Evolutionary conservation across 2,329 filamentous ascomycete genomes (phyloP), one percentile per base, ranked within the genome.

Genomic region (Diaporthe ampelina): DNA sequence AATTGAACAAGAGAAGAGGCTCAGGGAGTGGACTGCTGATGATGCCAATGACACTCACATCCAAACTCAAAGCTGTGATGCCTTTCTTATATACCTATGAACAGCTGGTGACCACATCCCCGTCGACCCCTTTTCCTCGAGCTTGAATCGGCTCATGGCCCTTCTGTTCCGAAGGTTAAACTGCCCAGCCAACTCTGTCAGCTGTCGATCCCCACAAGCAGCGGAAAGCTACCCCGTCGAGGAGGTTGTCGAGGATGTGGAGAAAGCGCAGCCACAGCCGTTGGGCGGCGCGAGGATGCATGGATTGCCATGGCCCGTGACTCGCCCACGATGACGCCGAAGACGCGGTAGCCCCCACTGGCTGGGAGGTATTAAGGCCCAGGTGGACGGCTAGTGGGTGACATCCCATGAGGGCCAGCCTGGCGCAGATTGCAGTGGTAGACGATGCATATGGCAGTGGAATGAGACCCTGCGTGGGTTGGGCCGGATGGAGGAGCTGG

Each of bases 81-180:
- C 43, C 4, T 21, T 40, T 45, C 52, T 73, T 73, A 73, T 73
- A 73, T 58, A 58, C 26, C 71, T 59, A 8, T n/a, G 43, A 21
- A 37, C 11, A 54, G 37, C 37, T 35, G 37, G 37, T 8, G 26
- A 65, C 37, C 37, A 68, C 19, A 40, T 48, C 61, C 71, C 52
- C 43, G 24, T 52, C 45, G 43, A n/a, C 35, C 63, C 61, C 40
- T 35, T 59, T 68, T 29, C 32, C 48, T 26, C 32, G 56, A 26
- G 15, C 40, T 50, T 26, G 32, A 32, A 59, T 19, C 71, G 61
- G 61, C 52, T 50, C 61, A 45, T 59, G 61, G 45, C 61, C 61
- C 59, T 65, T 65, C 50, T 58, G 13, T n/a, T 73, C 71, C 71
- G 71, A 73, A 58, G 71, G 71, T 37, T 73, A 68, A 73, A 50